phyloP scores from a whole-genome alignment of 2,329 filamentous ascomycete genomes.

The Calonectria pauciramosa region DNA sequence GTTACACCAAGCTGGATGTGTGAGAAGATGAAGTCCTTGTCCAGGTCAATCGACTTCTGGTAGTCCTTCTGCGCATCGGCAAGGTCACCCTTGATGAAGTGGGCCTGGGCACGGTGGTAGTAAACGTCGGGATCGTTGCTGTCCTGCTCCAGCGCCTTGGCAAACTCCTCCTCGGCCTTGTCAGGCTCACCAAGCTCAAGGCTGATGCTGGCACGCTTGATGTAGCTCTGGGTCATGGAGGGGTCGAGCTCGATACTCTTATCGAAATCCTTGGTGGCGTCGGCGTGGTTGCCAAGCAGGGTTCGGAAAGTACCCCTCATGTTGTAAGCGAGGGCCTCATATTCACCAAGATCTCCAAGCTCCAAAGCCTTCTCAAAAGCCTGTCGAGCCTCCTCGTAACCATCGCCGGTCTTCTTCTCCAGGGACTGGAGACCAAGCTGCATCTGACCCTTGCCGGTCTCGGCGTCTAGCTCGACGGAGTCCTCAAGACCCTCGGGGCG shows the following conservation, averaged over 20 bases:
- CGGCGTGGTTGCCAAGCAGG: slow-evolving; percentile 87
- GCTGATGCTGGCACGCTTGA: slow-evolving; percentile 98
- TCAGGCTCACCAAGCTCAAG: slow-evolving; percentile 91
- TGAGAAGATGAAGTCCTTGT: slow-evolving; percentile 97
- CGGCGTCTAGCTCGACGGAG: slow-evolving; percentile 80
- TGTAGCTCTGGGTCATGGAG: slow-evolving; percentile 93
- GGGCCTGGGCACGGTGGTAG: slow-evolving; percentile 98
- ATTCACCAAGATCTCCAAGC: slow-evolving; percentile 81
- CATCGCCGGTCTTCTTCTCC: slow-evolving; percentile 88
- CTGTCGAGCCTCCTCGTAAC: slow-evolving; percentile 88
- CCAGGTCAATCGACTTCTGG: slow-evolving; percentile 98
- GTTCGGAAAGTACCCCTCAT: slow-evolving; percentile 97
- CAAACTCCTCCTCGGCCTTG: slow-evolving; percentile 90
- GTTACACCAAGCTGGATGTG: slow-evolving; percentile 99
- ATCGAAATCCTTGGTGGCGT: slow-evolving; percentile 87
- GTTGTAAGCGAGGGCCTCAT: slow-evolving; percentile 94
- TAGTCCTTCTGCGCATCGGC: slow-evolving; percentile 97
- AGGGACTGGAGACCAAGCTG: slow-evolving; percentile 86
- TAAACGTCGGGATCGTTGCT: slow-evolving; percentile 94
- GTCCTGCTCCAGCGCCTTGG: slow-evolving; percentile 86
- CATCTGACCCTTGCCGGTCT: slow-evolving; percentile 87
- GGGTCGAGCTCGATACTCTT: slow-evolving; percentile 94
- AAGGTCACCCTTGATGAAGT: slow-evolving; percentile 97
- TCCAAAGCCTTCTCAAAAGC: slow-evolving; percentile 92
- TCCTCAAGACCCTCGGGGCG: slow-evolving; percentile 88